Evolutionary conservation across 768 basidiomycete genomes (phyloP).

Genomic region (Lactarius tabidus): DNA sequence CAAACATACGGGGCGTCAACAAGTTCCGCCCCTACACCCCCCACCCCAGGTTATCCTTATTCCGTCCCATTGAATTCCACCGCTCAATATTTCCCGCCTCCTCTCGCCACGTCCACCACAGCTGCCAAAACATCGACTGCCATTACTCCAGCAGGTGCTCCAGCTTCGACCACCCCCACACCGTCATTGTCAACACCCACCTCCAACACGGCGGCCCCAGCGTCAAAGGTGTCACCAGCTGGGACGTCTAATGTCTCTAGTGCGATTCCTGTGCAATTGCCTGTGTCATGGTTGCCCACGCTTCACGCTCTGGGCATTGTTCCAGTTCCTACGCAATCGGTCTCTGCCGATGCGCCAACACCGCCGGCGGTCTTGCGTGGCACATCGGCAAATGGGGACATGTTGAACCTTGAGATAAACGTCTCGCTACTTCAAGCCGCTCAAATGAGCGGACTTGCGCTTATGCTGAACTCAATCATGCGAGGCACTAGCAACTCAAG

Average conservation of each 20-base stretch:
- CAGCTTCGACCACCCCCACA: conserved; percentile 6
- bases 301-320: conserved; percentile 70
- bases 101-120: conserved; percentile 28
- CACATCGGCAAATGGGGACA: conserved; percentile 64
- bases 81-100: conserved; percentile 32
- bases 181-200: conserved; percentile 33
- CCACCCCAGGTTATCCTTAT: conserved; percentile 23
- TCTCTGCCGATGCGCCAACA: conserved; percentile 44
- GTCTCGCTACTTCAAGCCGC: conserved; percentile 64
- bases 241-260: conserved; percentile 3
- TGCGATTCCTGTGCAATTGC: conserved; percentile 64
- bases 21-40: not conserved
- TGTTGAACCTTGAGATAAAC: conserved; percentile 76
- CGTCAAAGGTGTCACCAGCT: conserved; percentile 1
- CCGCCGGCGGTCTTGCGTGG: conserved; percentile 76
- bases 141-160: conserved; percentile 10
- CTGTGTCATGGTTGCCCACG: conserved; percentile 52
- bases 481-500: conserved; percentile 32
- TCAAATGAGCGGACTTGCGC: conserved; percentile 74
- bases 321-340: conserved; percentile 58
- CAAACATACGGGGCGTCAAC: conserved; percentile 45
- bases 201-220: conserved; percentile 32
- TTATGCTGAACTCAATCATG: conserved; percentile 69
- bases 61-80: conserved; percentile 29
- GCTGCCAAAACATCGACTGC: conserved; percentile 25